Evolutionary conservation across 345 rosid species (phyloP).

Genomic region (Syzygium aqueum): DNA sequence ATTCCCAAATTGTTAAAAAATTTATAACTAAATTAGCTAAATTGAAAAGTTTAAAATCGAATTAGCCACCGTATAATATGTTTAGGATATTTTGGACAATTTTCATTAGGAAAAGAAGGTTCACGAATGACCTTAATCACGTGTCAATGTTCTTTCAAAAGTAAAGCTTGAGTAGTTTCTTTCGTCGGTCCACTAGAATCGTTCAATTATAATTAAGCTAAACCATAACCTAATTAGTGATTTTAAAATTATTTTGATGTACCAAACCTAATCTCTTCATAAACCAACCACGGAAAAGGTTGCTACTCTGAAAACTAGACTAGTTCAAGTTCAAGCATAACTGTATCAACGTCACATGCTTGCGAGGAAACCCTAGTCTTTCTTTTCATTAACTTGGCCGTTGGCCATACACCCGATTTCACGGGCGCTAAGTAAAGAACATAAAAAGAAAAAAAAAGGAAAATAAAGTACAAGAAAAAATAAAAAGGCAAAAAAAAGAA

Average conservation of each 20-base stretch:
- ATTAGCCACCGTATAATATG: background rate
- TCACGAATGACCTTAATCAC: background rate
- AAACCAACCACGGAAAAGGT: background rate
- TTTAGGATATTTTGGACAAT: background rate
- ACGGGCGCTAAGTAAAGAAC: background rate
- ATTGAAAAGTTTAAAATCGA: background rate
- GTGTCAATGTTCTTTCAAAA: background rate
- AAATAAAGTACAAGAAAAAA: background rate
- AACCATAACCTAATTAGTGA: background rate
- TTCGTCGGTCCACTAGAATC: background rate
- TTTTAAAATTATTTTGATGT: background rate
- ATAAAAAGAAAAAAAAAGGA: background rate
- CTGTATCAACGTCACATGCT: background rate
- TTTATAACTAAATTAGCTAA: fast-evolving
- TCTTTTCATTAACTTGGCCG: background rate
- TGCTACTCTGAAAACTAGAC: background rate
- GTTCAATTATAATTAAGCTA: background rate
- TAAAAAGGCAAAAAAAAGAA: background rate
- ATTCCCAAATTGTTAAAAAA: fast-evolving
- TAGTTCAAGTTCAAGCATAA: background rate
- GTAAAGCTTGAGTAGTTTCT: background rate
- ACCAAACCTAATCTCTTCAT: background rate
- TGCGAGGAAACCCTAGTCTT: background rate
- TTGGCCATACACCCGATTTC: background rate
- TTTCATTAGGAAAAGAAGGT: background rate